Conservation (phyloP, 2,329 filamentous ascomycete genomes). For the Aspergillus uvarum region DNA sequence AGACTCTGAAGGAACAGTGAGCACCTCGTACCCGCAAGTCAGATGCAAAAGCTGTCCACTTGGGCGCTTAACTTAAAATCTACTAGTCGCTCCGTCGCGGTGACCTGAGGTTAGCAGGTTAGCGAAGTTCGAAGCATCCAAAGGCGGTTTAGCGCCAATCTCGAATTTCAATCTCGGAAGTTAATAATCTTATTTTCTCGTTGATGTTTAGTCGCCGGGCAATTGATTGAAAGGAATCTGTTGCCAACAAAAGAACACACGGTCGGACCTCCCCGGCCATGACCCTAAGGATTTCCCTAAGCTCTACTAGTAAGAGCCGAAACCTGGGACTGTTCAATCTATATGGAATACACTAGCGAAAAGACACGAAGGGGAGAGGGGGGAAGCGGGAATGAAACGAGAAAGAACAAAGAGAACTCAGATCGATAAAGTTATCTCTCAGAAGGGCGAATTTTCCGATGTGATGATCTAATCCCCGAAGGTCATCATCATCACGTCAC, state of each 20-base stretch:
- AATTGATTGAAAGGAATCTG: neutral
- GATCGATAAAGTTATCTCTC: neutral
- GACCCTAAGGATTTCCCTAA: neutral
- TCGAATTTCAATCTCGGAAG: neutral
- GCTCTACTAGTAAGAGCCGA: neutral
- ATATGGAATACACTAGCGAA: neutral
- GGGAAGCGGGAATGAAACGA: neutral
- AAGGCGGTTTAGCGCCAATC: neutral
- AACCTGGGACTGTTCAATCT: neutral
- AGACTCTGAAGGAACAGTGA: neutral
- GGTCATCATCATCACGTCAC: neutral
- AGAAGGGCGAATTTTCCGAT: neutral
- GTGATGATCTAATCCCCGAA: no score
- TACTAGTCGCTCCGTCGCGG: no score
- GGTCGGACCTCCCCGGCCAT: neutral
- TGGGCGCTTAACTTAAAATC: neutral
- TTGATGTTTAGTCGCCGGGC: neutral
- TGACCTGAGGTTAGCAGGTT: no score
- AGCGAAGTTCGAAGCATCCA: neutral
- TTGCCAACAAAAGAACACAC: neutral
- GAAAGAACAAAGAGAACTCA: neutral
- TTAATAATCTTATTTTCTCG: neutral
- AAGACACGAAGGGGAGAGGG: neutral
- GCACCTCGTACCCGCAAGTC: neutral
- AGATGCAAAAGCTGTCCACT: neutral